Base-by-base conservation (phyloP, 371 early-diverging fungal species). In the Chytridium lagenaria region DNA sequence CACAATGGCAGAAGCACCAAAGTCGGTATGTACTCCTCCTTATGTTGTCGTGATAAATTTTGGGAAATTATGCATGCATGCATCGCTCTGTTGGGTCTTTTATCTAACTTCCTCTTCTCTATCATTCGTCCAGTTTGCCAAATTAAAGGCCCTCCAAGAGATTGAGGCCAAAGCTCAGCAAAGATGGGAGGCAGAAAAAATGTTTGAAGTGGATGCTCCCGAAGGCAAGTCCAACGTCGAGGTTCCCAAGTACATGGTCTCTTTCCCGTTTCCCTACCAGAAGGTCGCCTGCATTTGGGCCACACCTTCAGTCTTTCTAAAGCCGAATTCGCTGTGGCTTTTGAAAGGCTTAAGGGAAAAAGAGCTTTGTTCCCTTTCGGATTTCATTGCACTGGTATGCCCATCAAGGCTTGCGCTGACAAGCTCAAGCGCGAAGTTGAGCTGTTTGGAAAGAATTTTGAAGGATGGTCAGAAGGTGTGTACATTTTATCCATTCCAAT, bases 381-480 rank as follows among this genome's bases (percentile, higher is more conserved):
- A 50, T 99, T 99, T 90, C 99, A 99, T 82, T 95, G 94, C 75
- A 99, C 99, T 2, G 99, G 99, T 69, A 99, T 99, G 99, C 99
- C 99, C 50, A 99, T 99, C 85, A 97, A 98, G 86, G 94, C 93
- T 86, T 94, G 97, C 75, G 99, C 99, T 39, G 98, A 99, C 84
- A 99, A 99, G 88, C 87, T 99, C 71, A 87, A 88, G 64, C 92
- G 94, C 44, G 99, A 99, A 87, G 87, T 99, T 50, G 92, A 90
- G 75, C 85, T 92, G 88, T 98, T 96, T 86, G 99, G 99, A 66
- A 84, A 87, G 71, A 84, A 94, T 71, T 97, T 94, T 85, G 88
- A 88, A 64, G 74, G 87, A 40, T 92, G 86, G 30, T 77, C 81
- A 44, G 73, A 67, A 69, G 67, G 77, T 74, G 51, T 7, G 68